Evolutionary conservation across 1,139 yeast genomes (phyloP).

Genomic region (Meyerozyma smithsonii): DNA sequence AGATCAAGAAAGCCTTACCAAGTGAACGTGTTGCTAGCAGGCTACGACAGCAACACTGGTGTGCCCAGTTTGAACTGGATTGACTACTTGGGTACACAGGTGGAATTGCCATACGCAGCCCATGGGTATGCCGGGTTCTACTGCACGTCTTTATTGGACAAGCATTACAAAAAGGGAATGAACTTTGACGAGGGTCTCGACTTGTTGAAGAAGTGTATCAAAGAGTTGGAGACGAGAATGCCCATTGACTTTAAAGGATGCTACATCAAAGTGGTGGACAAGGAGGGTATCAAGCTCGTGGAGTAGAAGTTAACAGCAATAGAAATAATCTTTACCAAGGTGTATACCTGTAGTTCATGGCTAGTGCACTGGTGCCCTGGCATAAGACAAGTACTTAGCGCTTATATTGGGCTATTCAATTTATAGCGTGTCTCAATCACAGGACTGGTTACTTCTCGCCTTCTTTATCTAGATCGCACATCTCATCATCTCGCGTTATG

Average conservation of each 20-base stretch:
- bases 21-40: constrained; percentile 84
- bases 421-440: too few relatives aligned
- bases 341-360: too few relatives aligned
- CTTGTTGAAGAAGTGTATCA: constrained; percentile 66
- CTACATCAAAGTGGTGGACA: constrained; percentile 69
- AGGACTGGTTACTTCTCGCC: neutral
- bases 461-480: neutral
- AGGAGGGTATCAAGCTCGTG: constrained; percentile 59
- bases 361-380: too few relatives aligned
- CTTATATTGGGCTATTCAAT: too few relatives aligned
- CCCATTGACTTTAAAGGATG: constrained; percentile 96
- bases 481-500: neutral
- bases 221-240: constrained; percentile 81
- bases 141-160: constrained; percentile 84
- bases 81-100: constrained; percentile 91
- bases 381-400: neutral
- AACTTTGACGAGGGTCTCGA: constrained; percentile 73
- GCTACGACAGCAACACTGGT: constrained; percentile 62
- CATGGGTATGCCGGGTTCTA: constrained; percentile 97
- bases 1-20: constrained; percentile 93
- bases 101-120: constrained; percentile 89
- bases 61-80: constrained; percentile 80
- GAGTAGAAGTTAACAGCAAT: constrained; percentile 18
- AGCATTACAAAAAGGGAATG: constrained; percentile 80
- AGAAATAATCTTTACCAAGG: neutral